Conservation (phyloP, 345 rosid species). For the Carallia brachiata region DNA sequence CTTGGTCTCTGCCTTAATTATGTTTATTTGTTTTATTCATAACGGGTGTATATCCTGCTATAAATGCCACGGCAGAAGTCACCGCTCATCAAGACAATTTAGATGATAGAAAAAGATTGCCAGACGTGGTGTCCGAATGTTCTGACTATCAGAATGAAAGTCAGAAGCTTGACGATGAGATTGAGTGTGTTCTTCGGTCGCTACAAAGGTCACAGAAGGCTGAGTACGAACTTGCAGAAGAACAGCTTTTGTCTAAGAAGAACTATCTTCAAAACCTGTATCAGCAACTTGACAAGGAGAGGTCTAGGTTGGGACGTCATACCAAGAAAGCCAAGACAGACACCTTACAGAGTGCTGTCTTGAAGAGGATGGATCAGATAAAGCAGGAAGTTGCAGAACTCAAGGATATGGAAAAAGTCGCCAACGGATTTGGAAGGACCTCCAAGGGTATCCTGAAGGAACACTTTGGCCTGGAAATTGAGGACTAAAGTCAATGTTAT, state of each 20-base stretch:
- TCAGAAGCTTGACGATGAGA: conserved; percentile 62
- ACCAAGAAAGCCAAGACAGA: conserved; percentile 29
- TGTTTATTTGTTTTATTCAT: conserved; percentile 6
- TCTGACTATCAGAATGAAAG: conserved; percentile 40
- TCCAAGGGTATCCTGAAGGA: conserved; percentile 49
- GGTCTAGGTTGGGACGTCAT: conserved; percentile 35
- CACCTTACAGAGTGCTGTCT: conserved; percentile 37
- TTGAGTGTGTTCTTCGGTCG: conserved; percentile 51
- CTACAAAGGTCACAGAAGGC: conserved; percentile 55
- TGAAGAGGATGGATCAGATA: conserved; percentile 52
- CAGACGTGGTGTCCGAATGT: conserved; percentile 31
- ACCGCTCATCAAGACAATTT: conserved; percentile 24
- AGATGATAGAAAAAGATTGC: conserved; percentile 23
- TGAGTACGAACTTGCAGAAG: conserved; percentile 67
- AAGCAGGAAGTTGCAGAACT: conserved; percentile 53
- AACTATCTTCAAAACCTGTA: conserved; percentile 51
- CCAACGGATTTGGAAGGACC: conserved; percentile 69
- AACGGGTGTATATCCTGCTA: conserved; percentile 37
- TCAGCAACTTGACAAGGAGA: conserved; percentile 67
- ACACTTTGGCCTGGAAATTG: conserved; percentile 44
- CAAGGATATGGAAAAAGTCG: conserved; percentile 66
- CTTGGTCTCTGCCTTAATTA: background rate
- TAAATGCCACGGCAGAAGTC: conserved; percentile 31
- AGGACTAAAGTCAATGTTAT: conserved; percentile 20
- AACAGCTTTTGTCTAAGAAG: conserved; percentile 57